Evolutionary conservation across 106 monocot genomes (phyloP), one percentile per base, ranked within the genome.

Genomic region (Amphibolis antarctica): DNA sequence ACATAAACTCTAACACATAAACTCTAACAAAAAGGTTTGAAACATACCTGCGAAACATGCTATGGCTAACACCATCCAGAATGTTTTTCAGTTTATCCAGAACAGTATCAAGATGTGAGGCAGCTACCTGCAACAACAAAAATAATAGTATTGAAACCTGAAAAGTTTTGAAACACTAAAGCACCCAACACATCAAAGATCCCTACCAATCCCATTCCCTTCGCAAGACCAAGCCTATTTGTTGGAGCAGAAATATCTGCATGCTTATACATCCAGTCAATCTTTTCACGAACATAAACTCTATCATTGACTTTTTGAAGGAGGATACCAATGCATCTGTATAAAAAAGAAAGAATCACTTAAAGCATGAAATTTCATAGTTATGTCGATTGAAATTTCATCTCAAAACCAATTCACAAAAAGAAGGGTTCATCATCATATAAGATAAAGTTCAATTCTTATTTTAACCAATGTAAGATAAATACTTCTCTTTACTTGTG

Each of bases 121-220:
- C 83, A 52, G 96, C 89, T 30, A 98, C 86, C 96, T 96, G 67
- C 29, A 70, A 72, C 28, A 56, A 10, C 48, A 64, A 64, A 17
- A 10, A 29, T 21, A 29, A 17, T 58, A 43, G 18, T 51, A 4
- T 77, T 46, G 5, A 59, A 67, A 36, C 25, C 24, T 36, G 21
- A 61, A 18, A 36, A 66, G 61, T 18, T 42, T 29, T 29, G 19
- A 31, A 21, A 42, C 18, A 57, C 28, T 48, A 15, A 48, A 48
- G 2, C 17, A 29, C 26, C 56, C 28, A 28, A 12, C 26, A 56
- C 14, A 56, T 26, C 26, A 56, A 14, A 63, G 9, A 20, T 17
- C 71, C 88, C 66, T 87, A 96, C 96, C 90, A 98, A 82, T n/a
- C 96, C 90, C 73, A 98, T 98, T 69, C 90, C 96, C 73, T 98